phyloP scores from a whole-genome alignment of 2,329 filamentous ascomycete species.

The Hypomyces perniciosus region DNA sequence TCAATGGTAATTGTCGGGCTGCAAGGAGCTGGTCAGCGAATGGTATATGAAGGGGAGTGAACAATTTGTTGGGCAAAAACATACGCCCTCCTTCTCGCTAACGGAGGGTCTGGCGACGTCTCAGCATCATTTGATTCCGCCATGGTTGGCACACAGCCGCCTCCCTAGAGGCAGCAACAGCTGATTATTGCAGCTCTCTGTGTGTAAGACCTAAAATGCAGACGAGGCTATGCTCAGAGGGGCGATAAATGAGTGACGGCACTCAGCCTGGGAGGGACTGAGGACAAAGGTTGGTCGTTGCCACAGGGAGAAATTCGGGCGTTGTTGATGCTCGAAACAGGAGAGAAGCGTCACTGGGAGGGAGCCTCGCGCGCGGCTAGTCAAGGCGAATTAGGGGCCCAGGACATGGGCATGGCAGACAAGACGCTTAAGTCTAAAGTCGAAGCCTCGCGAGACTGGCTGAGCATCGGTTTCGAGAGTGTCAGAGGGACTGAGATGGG shows the following conservation, averaged over 20 bases:
- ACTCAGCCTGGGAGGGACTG: not conserved
- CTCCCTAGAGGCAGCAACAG: slow-evolving; percentile 12
- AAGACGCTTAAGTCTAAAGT: not conserved
- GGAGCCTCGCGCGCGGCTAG: not conserved
- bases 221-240: slow-evolving; percentile 6
- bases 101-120: slow-evolving; percentile 15
- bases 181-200: slow-evolving; percentile 10
- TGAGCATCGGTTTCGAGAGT: not conserved
- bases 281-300: no score
- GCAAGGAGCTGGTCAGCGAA: slow-evolving; percentile 10
- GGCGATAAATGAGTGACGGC: not conserved
- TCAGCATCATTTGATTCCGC: slow-evolving; percentile 16
- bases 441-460: not conserved
- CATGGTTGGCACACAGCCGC: slow-evolving; percentile 19
- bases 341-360: not conserved
- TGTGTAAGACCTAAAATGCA: slow-evolving; percentile 2
- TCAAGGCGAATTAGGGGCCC: not conserved
- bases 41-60: not conserved
- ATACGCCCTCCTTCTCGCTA: slow-evolving; percentile 33
- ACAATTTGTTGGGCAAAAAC: slow-evolving; percentile 18
- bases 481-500: not conserved
- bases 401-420: slow-evolving; percentile 4
- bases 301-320: no score
- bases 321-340: no score
- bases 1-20: slow-evolving; percentile 53